Base-by-base conservation (phyloP, 2,329 filamentous ascomycete genomes). In the Paecilomyces niveus region DNA sequence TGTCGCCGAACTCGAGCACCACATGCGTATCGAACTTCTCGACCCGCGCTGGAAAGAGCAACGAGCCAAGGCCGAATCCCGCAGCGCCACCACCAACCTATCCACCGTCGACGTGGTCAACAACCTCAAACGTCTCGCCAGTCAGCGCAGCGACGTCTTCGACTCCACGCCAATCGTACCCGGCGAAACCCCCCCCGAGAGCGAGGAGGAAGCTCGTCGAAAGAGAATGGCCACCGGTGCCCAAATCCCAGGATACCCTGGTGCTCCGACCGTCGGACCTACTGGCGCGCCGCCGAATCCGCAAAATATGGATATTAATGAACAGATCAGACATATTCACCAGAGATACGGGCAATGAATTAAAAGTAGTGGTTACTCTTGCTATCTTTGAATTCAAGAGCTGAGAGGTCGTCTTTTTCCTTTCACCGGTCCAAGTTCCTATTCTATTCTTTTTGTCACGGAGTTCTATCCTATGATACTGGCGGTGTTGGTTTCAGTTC, bases 1-100 rank as follows among this genome's bases (percentile, higher is more conserved):
- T 7, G 85, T 90, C 67, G 85, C 89, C 67, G 93, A 97, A 76
- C 83, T 97, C 64, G 90, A 94, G 60, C 87, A 93, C 63, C 93
- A 97, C 71, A 93, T 97, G 85, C 86, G 90, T 74, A 96, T 97
- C 71, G 93, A 97, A 76, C 83, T 97, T 53, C 83, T 97, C 59
- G 93, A 97, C 71, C 93, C 93, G 0, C 85, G 89, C 59, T 97
- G 93, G 92, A 96, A 96, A 72, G 92, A 97, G 71, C 92, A 97
- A 72, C 91, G 92, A 65, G 89, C 90, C 59, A 96, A 96, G 72
- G 86, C 90, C 15, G 91, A 96, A 53, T 86, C 89, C 11, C 88
- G 93, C 62, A 90, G 89, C 63, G 85, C 90, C 1, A 92, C 89
- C 0, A 95, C 92, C 9, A 97, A 96, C 67, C 77, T 96, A 9